Evolutionary conservation across 2,329 filamentous ascomycete species (phyloP), one percentile per base, ranked within the genome.

Genomic region (Zymoseptoria pseudotritici): DNA sequence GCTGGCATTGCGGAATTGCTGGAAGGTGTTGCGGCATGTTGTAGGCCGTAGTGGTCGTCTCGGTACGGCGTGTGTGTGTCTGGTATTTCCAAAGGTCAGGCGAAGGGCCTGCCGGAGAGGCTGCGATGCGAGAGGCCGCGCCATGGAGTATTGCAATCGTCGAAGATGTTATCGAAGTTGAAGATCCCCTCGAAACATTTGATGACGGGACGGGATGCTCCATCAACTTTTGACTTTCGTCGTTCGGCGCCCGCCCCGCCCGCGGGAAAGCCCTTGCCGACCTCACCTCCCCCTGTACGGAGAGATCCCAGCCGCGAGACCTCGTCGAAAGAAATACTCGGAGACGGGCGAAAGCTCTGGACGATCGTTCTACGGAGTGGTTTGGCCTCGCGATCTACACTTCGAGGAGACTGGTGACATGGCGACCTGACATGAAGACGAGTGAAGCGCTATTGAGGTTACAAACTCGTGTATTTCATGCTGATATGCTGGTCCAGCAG

Each of bases 1-100:
- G 58, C 59, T 59, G 19, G 63, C 58, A 53, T 58, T 61, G 52
- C 69, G 64, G 59, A 57, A 63, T 51, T 63, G 66, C 51, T 58
- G 61, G 51, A 57, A 54, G 26, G 57, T 24, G 50, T 55, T 53
- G 53, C 56, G 62, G 22, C 31, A 20, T 54, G 60, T 59, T 26
- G 61, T 7, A 22, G 59, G 58, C 53, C 59, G 61, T 54, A 63
- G 42, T 58, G 60, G 49, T 46, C 46, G 53, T 53, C 57, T 57
- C 24, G 58, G 53, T 36, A 51, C 53, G 53, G 19, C 50, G 58
- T 66, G 63, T 64, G 69, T 20, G 58, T 52, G 53, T 26, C 63
- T 63, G 49, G 63, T 29, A 50, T 51, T 24, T 55, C 36, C 54
- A 22, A 29, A 53, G 10, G 53, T 31, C 50, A 59, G 56, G 49